Percentiles rank a stretch among this genome's conserved stretches.
phyloP scores from a whole-genome alignment of 2,329 filamentous ascomycete species.

The Shiraia sp. region DNA sequence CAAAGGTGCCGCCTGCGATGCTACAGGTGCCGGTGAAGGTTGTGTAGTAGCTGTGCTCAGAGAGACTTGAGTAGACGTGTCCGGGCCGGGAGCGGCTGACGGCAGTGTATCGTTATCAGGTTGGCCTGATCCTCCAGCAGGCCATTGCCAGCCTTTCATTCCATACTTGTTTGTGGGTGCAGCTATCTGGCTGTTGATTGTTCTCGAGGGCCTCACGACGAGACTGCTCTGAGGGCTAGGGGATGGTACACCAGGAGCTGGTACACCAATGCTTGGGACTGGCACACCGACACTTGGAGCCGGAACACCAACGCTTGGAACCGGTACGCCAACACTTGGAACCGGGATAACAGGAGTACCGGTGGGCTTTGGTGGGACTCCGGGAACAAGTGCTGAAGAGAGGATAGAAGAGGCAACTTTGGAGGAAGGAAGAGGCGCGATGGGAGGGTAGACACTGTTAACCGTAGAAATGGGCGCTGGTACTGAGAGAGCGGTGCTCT shows the following conservation, averaged over 20 bases:
- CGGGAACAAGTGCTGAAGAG: conserved; percentile 5
- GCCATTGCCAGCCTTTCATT: conserved; percentile 31
- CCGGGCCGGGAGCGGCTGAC: conserved; percentile 6
- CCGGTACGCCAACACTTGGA: neutral
- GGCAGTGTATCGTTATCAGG: neutral
- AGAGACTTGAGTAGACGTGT: conserved; percentile 3
- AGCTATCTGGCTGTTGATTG: conserved; percentile 7
- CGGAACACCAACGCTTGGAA: neutral
- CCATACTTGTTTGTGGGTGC: conserved; percentile 11
- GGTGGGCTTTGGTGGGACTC: neutral
- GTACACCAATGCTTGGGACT: conserved; percentile 1
- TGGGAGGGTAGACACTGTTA: conserved; percentile 5
- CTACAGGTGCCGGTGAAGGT: conserved; percentile 5
- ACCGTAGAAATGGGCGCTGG: conserved; percentile 15
- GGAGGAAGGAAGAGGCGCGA: conserved; percentile 8
- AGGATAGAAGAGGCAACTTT: conserved; percentile 10
- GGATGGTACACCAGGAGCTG: conserved; percentile 1
- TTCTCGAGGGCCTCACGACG: conserved; percentile 6
- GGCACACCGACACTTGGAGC: neutral
- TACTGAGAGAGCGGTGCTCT: conserved; percentile 15
- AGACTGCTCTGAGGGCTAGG: conserved; percentile 3
- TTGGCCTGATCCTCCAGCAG: conserved; percentile 5
- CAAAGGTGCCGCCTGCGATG: conserved; percentile 4
- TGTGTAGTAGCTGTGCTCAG: conserved; percentile 7
- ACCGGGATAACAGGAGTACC: conserved; percentile 4